A percentile compares a stretch with the other conserved stretches of the same genome.
These are phyloP conservation scores for Ambrosia trifida DNA, from an alignment of 129 eudicot genomes.

Conservation along the genomic window DNA sequence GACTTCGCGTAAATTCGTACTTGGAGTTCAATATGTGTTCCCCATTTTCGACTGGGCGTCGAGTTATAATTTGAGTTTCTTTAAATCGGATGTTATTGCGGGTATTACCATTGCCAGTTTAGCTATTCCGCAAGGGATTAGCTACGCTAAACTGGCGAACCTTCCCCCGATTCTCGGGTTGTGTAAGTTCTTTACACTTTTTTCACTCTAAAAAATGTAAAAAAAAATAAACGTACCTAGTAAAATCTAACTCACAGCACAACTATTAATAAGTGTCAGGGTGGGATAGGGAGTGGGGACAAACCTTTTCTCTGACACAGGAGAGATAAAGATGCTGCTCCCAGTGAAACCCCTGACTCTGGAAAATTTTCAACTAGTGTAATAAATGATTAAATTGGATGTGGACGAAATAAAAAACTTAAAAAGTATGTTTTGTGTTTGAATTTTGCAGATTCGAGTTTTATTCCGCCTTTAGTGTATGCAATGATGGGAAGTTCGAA, in stretches of 20 bases:
- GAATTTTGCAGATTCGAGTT: slow-evolving; percentile 64
- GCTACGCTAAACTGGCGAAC: slow-evolving; percentile 90
- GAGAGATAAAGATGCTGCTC: too few relatives aligned
- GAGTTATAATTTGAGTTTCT: slow-evolving; percentile 58
- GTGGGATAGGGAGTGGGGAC: too few relatives aligned
- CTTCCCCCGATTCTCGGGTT: slow-evolving; percentile 95
- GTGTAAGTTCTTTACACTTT: slow-evolving; percentile 46
- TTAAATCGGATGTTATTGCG: slow-evolving; percentile 78
- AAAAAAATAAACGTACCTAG: too few relatives aligned
- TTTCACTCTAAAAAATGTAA: too few relatives aligned
- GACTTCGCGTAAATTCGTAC: slow-evolving; percentile 37
- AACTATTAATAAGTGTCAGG: too few relatives aligned
- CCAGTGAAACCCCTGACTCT: too few relatives aligned
- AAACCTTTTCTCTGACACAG: too few relatives aligned
- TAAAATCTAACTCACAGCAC: too few relatives aligned
- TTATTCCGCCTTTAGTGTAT: slow-evolving; percentile 88
- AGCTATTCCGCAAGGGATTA: slow-evolving; percentile 97
- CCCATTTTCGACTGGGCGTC: slow-evolving; percentile 92
- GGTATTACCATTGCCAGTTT: slow-evolving; percentile 98
- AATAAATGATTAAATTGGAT: neutral
- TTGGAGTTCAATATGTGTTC: slow-evolving; percentile 80
- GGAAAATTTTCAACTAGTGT: too few relatives aligned
- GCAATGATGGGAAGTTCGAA: slow-evolving; percentile 94
- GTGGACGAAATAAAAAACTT: too few relatives aligned
- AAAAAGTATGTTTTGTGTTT: neutral